These are phyloP conservation scores for Onygena corvina DNA, from an alignment of 2,329 filamentous ascomycete species.

Conservation along the genomic window DNA sequence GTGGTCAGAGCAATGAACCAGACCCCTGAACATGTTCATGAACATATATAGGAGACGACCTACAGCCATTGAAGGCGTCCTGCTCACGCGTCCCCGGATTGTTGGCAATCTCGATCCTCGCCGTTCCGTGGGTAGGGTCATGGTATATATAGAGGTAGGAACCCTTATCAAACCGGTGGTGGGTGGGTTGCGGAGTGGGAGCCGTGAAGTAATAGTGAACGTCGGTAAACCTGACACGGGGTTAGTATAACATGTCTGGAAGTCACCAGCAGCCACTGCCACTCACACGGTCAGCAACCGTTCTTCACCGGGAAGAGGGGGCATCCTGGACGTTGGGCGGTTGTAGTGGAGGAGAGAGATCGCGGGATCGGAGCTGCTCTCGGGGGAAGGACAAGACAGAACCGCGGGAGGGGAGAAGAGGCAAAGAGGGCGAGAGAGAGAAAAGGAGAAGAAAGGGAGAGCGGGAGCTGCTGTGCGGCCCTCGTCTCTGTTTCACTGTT, in stretches of 20 bases:
- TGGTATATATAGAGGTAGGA: conserved; percentile 55
- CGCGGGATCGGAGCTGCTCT: background rate
- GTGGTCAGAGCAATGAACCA: conserved; percentile 1
- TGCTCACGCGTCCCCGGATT: conserved; percentile 51
- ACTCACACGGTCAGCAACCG: conserved; percentile 37
- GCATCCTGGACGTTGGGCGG: conserved; percentile 24
- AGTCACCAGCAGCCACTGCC: background rate
- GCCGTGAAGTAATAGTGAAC: conserved; percentile 52
- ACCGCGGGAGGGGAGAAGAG: too few relatives aligned
- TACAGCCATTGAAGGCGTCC: conserved; percentile 52
- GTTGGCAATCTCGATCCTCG: conserved; percentile 52
- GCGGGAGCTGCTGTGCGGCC: too few relatives aligned
- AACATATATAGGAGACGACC: conserved; percentile 19
- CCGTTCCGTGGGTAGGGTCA: conserved; percentile 41
- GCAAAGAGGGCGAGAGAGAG: background rate
- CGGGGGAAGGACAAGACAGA: too few relatives aligned
- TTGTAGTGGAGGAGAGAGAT: background rate
- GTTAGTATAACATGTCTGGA: conserved; percentile 11
- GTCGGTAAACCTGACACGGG: conserved; percentile 45
- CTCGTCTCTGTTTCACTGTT: background rate
- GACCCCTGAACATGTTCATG: background rate
- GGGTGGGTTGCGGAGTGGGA: conserved; percentile 43
- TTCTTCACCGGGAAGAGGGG: conserved; percentile 37
- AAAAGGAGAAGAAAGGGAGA: too few relatives aligned
- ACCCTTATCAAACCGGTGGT: conserved; percentile 53